Conservation (phyloP, 768 basidiomycete genomes). For the Rhodotorula taiwanensis region DNA sequence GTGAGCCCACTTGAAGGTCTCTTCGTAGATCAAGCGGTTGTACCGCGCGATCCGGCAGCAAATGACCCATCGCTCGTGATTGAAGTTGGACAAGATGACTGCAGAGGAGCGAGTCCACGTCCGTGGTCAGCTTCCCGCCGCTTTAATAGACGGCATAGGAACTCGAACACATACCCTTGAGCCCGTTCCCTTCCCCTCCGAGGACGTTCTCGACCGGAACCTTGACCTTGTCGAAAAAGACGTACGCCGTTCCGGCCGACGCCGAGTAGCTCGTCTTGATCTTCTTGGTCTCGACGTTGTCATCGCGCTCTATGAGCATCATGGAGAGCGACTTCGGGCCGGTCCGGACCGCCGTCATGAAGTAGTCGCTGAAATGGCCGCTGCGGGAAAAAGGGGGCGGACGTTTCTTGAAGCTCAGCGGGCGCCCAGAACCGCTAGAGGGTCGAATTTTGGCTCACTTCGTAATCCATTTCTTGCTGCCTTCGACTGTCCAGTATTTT, state of each 20-base stretch:
- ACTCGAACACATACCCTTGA: conserved; percentile 49
- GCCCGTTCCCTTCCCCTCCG: conserved; percentile 69
- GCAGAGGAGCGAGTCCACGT: neutral
- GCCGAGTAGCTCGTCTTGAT: conserved; percentile 89
- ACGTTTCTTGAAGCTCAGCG: too few relatives aligned
- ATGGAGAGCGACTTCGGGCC: conserved; percentile 65
- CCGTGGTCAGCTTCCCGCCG: neutral
- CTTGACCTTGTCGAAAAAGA: conserved; percentile 74
- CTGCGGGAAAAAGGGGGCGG: neutral
- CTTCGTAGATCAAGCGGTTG: conserved; percentile 20
- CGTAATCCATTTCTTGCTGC: conserved; percentile 46
- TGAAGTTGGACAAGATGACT: conserved; percentile 66
- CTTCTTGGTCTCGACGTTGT: conserved; percentile 68
- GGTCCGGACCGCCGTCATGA: conserved; percentile 65
- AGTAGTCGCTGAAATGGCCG: conserved; percentile 64
- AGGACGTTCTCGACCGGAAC: conserved; percentile 83
- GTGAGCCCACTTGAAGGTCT: conserved; percentile 60
- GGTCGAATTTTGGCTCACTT: conserved; percentile 48
- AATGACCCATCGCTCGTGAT: conserved; percentile 87
- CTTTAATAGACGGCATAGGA: too few relatives aligned
- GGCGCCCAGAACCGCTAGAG: neutral
- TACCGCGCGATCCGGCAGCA: conserved; percentile 49
- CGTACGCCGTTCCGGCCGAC: conserved; percentile 73
- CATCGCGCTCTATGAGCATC: conserved; percentile 71
- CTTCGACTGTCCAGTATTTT: conserved; percentile 74